Evolutionary conservation across 345 rosid genomes (phyloP).

Genomic region (Triadica sebifera): DNA sequence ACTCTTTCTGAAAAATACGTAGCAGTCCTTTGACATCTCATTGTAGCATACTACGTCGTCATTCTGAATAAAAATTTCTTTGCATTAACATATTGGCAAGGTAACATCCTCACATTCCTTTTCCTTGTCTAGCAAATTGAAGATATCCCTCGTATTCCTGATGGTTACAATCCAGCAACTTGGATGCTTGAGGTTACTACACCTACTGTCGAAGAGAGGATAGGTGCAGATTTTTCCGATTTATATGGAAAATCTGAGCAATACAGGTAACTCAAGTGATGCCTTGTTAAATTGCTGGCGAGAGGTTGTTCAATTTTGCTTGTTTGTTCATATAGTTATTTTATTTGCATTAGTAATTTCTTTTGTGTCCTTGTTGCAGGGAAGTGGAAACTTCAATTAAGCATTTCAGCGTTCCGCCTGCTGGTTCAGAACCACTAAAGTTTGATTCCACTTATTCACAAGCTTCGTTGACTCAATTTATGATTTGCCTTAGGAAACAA

Average conservation of each 20-base stretch:
- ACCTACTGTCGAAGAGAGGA: slow-evolving; percentile 55
- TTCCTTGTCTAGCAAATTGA: slow-evolving; percentile 43
- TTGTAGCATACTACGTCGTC: not conserved
- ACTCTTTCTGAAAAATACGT: not conserved
- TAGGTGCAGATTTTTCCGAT: slow-evolving; percentile 70
- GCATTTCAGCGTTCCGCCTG: slow-evolving; percentile 52
- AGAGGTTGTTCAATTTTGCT: not conserved
- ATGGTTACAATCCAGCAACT: slow-evolving; percentile 86
- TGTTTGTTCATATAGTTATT: not conserved
- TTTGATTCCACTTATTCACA: slow-evolving; percentile 59
- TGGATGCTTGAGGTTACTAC: slow-evolving; percentile 97
- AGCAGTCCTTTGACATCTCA: not conserved
- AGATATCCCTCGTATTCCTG: slow-evolving; percentile 60
- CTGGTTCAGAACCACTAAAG: slow-evolving; percentile 59
- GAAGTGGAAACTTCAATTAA: slow-evolving; percentile 62
- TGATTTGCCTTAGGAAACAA: slow-evolving; percentile 73
- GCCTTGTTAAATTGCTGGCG: not conserved
- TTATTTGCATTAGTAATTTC: not conserved
- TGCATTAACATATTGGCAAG: not conserved
- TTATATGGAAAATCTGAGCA: slow-evolving; percentile 54
- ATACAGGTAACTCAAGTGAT: slow-evolving; percentile 9
- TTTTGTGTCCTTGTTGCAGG: slow-evolving; percentile 35
- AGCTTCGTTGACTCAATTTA: slow-evolving; percentile 50
- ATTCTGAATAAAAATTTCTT: not conserved
- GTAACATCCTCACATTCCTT: not conserved